Percentiles rank a stretch among this genome's conserved stretches.
Conservation (phyloP, 805 yeast genomes). For the Teunomyces stri region DNA sequence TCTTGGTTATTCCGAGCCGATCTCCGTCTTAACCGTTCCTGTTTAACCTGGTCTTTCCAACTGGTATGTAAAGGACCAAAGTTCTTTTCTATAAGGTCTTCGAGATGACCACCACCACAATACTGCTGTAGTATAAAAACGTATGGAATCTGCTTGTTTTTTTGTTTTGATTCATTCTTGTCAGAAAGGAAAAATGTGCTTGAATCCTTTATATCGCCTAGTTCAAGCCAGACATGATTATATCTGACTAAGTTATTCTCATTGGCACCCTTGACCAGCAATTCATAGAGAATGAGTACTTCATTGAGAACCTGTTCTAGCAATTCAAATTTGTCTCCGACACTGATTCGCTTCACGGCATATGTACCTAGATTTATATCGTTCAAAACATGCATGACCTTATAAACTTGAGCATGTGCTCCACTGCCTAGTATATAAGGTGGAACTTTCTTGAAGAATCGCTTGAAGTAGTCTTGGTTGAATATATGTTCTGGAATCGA, state of each 20-base stretch:
- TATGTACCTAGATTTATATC: conserved; percentile 70
- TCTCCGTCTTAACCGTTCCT: conserved; percentile 26
- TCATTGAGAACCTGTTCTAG: conserved; percentile 71
- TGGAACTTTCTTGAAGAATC: conserved; percentile 62
- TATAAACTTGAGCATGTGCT: conserved; percentile 78
- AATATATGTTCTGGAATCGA: conserved; percentile 45
- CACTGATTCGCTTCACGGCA: conserved; percentile 82
- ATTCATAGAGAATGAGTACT: conserved; percentile 64
- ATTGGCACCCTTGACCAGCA: conserved; percentile 43
- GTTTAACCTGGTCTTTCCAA: conserved; percentile 25
- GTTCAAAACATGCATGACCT: conserved; percentile 79
- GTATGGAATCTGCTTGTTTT: conserved; percentile 51
- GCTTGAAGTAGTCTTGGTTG: conserved; percentile 77
- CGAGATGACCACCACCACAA: conserved; percentile 86
- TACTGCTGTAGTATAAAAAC: conserved; percentile 83
- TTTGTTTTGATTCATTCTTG: conserved; percentile 5
- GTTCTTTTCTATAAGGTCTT: conserved; percentile 46
- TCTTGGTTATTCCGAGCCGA: neutral
- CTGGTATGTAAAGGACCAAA: conserved; percentile 23
- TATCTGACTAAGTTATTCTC: conserved; percentile 69
- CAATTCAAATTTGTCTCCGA: conserved; percentile 73
- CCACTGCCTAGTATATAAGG: conserved; percentile 68
- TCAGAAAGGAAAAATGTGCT: conserved; percentile 23
- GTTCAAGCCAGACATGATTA: conserved; percentile 90
- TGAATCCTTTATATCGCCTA: conserved; percentile 53